phyloP scores from a whole-genome alignment of 2,329 filamentous ascomycete species.

The Aspergillus fumigatiaffinis region DNA sequence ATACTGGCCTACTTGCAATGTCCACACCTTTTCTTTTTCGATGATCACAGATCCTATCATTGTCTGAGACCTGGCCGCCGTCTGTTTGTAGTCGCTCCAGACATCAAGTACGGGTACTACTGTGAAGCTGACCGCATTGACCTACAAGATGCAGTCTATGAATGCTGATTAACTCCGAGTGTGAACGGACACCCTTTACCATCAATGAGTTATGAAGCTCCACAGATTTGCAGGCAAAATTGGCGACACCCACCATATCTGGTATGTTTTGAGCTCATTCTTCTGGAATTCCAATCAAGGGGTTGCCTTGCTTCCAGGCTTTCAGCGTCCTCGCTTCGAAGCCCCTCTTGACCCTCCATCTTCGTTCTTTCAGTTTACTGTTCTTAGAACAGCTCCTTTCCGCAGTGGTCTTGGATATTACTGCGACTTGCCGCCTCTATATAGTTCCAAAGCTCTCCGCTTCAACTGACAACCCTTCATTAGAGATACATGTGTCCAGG shows the following conservation, averaged over 20 bases:
- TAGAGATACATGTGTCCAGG: neutral
- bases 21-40: neutral
- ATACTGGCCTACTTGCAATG: neutral
- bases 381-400: neutral
- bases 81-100: neutral
- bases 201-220: constrained; percentile 1
- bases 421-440: neutral
- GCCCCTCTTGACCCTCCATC: neutral
- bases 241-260: constrained; percentile 6
- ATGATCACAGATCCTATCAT: neutral
- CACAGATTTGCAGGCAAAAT: neutral
- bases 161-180: neutral
- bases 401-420: no score
- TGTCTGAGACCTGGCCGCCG: neutral
- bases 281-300: constrained; percentile 26
- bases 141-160: neutral
- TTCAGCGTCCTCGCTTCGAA: neutral
- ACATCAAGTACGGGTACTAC: neutral
- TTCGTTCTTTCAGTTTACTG: neutral
- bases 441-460: neutral
- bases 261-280: constrained; percentile 21
- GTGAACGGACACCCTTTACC: neutral
- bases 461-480: neutral
- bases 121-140: neutral
- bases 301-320: constrained; percentile 12